Evolutionary conservation across 1,284 basidiomycete species (phyloP), one percentile per base, ranked within the genome.

Genomic region (Cutaneotrichosporon curvatum): DNA sequence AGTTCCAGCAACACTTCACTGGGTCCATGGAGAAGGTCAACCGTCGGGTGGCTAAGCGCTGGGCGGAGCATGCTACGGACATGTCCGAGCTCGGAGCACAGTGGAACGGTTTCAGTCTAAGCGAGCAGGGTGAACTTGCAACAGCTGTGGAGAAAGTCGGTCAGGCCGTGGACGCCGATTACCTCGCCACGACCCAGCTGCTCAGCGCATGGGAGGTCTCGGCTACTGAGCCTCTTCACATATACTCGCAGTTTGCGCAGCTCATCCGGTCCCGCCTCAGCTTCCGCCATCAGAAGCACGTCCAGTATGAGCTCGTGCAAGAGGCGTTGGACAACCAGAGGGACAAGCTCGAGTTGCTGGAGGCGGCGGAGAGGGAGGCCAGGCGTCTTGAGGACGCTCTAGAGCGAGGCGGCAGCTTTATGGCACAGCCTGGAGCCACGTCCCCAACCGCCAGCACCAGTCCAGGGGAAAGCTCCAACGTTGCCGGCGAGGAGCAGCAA

Each of bases 281-380:
- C 1, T 99, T 95, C 74, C 83, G 95, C 25, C 95, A 98, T 69
- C 88, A 94, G 72, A 98, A 98, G 73, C 92, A 99, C 59, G 86
- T 94, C 10, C 95, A 99, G 68, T 92, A 86, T 62, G 95, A 98
- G 73, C 85, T 95, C 77, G 94, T 94, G 0, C 87, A 92, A 66
- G 94, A 97, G 63, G 79, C 79, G 23, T 76, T 98, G 18, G 91
- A 94, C 55, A 77, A 76, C 12, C 96, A 94, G 72, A 83, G 84
- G 47, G 86, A 88, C 62, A 80, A 84, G 58, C 76, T 99, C 38
- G 89, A 87, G 47, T 86, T 95, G 42, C 77, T 96, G 6, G 95
- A 98, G 72, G 85, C 84, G 62, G 87, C 85, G 45, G 95, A 99
- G 71, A 78, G 79, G 31, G 94, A 98, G 68, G 90, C 95, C 3